Evolutionary conservation across 257 asterid genomes (phyloP).

Genomic region (Plantago elongata): DNA sequence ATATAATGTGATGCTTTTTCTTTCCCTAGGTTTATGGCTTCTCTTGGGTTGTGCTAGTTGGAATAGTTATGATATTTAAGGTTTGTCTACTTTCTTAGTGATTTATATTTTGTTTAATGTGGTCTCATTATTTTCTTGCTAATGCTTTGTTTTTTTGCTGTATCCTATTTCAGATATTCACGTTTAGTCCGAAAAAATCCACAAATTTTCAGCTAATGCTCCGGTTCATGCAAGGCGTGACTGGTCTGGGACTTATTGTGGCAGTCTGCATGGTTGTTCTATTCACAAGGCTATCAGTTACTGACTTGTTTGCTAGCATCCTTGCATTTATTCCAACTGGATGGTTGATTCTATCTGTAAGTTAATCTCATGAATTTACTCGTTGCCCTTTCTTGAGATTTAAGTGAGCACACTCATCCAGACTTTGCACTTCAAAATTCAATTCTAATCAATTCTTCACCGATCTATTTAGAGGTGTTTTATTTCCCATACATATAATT

Average conservation of each 20-base stretch:
- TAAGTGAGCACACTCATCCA: background rate
- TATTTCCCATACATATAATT: too few relatives aligned
- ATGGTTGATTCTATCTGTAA: slow-evolving; percentile 82
- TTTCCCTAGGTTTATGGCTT: slow-evolving; percentile 70
- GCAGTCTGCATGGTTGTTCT: slow-evolving; percentile 70
- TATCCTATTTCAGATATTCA: slow-evolving; percentile 54
- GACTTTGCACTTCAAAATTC: background rate
- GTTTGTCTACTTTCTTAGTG: slow-evolving; percentile 33
- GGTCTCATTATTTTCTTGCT: background rate
- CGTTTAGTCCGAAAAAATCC: slow-evolving; percentile 76
- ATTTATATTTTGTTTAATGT: slow-evolving; percentile 2
- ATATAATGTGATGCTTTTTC: slow-evolving; percentile 15
- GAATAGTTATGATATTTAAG: slow-evolving; percentile 77
- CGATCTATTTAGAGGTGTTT: too few relatives aligned
- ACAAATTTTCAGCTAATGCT: slow-evolving; percentile 87
- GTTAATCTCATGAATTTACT: slow-evolving; percentile 21
- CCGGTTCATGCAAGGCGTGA: slow-evolving; percentile 87
- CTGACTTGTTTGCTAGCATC: slow-evolving; percentile 87
- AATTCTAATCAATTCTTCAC: too few relatives aligned
- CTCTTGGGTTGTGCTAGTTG: slow-evolving; percentile 89
- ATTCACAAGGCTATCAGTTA: slow-evolving; percentile 55
- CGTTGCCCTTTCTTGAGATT: background rate
- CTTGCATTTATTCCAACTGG: slow-evolving; percentile 98
- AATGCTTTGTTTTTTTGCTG: slow-evolving; percentile 6
- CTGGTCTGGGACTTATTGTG: slow-evolving; percentile 74